These are phyloP conservation scores for Syncephalis plumigaleata DNA, from an alignment of 371 early-diverging fungal genomes.

Conservation along the genomic window DNA sequence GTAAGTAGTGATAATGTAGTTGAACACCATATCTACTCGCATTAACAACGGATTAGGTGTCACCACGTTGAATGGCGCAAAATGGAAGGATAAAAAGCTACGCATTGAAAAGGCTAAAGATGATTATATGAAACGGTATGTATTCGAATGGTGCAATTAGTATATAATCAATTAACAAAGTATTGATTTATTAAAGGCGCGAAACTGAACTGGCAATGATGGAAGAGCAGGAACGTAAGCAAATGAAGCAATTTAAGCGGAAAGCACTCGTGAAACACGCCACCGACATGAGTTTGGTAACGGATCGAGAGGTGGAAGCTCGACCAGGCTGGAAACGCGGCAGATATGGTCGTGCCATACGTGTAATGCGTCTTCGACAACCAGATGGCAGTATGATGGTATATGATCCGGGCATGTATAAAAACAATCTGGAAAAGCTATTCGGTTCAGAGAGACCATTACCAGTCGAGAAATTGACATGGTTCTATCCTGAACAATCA, in stretches of 20 bases:
- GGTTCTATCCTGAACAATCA: neutral
- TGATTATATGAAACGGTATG: constrained; percentile 34
- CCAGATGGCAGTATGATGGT: constrained; percentile 32
- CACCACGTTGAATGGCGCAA: constrained; percentile 51
- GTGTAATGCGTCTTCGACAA: constrained; percentile 41
- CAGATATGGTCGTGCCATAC: constrained; percentile 57
- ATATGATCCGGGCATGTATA: constrained; percentile 54
- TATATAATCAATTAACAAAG: neutral
- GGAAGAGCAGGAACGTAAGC: constrained; percentile 11
- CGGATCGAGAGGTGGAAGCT: constrained; percentile 42
- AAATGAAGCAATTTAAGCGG: constrained; percentile 11
- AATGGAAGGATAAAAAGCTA: constrained; percentile 68
- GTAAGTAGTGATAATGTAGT: constrained; percentile 16
- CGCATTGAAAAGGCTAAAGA: constrained; percentile 65
- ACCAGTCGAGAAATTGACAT: constrained; percentile 8
- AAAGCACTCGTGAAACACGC: constrained; percentile 17
- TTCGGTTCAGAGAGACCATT: constrained; percentile 13
- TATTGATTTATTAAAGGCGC: constrained; percentile 6
- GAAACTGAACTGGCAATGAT: constrained; percentile 12
- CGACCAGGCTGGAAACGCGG: constrained; percentile 54
- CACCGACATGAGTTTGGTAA: constrained; percentile 51
- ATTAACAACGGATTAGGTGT: constrained; percentile 16
- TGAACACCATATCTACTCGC: neutral
- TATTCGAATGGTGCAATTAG: constrained; percentile 3
- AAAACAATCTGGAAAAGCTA: constrained; percentile 45